Evolutionary conservation across 2,329 filamentous ascomycete species (phyloP).

Genomic region (Arthrobotrys sphaeroides): DNA sequence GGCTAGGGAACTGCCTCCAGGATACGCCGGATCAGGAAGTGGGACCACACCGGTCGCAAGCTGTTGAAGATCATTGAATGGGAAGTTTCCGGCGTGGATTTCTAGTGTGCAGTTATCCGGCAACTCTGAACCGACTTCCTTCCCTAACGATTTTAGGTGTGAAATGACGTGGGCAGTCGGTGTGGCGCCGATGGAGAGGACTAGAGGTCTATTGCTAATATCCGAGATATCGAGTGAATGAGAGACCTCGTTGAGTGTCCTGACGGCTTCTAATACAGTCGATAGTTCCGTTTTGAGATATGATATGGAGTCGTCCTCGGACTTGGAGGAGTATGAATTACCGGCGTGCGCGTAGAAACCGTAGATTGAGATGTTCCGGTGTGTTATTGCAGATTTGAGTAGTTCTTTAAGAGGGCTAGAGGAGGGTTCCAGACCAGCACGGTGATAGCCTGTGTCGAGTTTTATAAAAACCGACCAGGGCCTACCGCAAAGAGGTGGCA

Average conservation of each 20-base stretch:
- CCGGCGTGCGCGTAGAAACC: slow-evolving; percentile 80
- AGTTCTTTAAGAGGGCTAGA: slow-evolving; percentile 58
- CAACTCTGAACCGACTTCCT: slow-evolving; percentile 55
- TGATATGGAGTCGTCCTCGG: slow-evolving; percentile 69
- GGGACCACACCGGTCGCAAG: slow-evolving; percentile 74
- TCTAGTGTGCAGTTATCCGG: slow-evolving; percentile 67
- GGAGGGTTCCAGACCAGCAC: slow-evolving; percentile 70
- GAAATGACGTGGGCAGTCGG: slow-evolving; percentile 68
- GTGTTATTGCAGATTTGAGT: slow-evolving; percentile 57
- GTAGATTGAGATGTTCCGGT: slow-evolving; percentile 62
- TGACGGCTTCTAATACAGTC: slow-evolving; percentile 65
- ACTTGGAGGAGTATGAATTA: slow-evolving; percentile 71
- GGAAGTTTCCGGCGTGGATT: slow-evolving; percentile 80
- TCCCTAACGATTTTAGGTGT: slow-evolving; percentile 56
- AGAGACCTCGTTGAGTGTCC: slow-evolving; percentile 46
- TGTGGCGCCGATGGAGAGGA: slow-evolving; percentile 78
- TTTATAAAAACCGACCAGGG: slow-evolving; percentile 73
- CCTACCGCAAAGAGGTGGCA: slow-evolving; percentile 63
- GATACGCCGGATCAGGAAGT: slow-evolving; percentile 58
- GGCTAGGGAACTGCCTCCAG: slow-evolving; percentile 70
- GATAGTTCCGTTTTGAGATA: slow-evolving; percentile 71
- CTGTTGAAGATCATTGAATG: slow-evolving; percentile 80
- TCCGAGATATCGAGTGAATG: slow-evolving; percentile 58
- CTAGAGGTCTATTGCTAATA: slow-evolving; percentile 53
- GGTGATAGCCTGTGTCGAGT: slow-evolving; percentile 76